A percentile compares a stretch with the other conserved stretches of the same genome.
Conservation (phyloP, 805 yeast species). For the Candida vaughaniae region DNA sequence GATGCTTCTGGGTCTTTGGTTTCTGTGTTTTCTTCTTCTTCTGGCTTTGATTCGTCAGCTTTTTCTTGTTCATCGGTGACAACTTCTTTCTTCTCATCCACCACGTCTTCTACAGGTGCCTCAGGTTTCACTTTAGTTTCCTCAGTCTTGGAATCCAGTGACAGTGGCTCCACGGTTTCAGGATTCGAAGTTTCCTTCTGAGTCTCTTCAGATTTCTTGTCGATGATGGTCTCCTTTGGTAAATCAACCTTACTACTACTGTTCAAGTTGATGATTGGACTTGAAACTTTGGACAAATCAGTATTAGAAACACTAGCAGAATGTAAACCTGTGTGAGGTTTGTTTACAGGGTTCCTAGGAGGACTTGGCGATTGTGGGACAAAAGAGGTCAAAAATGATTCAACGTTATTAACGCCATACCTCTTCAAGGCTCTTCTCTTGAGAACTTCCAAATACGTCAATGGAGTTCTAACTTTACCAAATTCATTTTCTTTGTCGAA, state of each 20-base stretch:
- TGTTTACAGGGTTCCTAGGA: slow-evolving; percentile 7
- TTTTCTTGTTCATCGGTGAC: slow-evolving; percentile 1
- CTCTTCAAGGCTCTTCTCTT: slow-evolving; percentile 42
- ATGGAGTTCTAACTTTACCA: slow-evolving; percentile 23
- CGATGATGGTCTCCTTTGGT: slow-evolving; percentile 45
- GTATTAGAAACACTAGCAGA: slow-evolving; percentile 12
- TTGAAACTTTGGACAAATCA: slow-evolving; percentile 13
- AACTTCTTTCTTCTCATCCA: neutral
- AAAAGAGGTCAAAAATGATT: slow-evolving; percentile 36
- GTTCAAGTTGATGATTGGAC: slow-evolving; percentile 27
- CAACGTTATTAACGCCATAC: slow-evolving; percentile 35
- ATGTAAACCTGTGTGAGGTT: slow-evolving; percentile 8
- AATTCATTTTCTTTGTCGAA: slow-evolving; percentile 39
- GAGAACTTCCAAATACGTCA: slow-evolving; percentile 42
- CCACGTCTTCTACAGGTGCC: neutral
- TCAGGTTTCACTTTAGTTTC: neutral
- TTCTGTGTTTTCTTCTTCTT: slow-evolving; percentile 7
- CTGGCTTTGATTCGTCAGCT: slow-evolving; percentile 4
- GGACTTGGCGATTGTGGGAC: slow-evolving; percentile 24
- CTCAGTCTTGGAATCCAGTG: neutral
- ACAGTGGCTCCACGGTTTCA: neutral
- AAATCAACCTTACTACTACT: slow-evolving; percentile 27
- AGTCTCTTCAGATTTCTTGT: slow-evolving; percentile 14
- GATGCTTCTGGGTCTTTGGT: neutral
- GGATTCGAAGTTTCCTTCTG: neutral